Base-by-base conservation (phyloP, 495 filamentous ascomycete species). In the Podospora didyma region DNA sequence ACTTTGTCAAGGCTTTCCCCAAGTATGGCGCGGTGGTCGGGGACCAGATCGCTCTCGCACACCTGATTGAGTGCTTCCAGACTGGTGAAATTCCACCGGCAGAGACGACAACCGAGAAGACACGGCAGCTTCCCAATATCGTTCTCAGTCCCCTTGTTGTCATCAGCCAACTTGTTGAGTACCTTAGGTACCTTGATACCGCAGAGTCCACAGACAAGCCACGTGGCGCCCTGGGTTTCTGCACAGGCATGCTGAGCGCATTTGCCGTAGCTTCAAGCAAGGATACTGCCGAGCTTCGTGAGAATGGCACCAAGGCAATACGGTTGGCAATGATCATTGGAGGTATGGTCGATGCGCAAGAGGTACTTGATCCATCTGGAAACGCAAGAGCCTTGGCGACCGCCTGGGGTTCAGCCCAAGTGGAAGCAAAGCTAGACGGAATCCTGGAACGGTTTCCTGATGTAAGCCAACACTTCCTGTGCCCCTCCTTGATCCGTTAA, bases 121-220 rank as follows among this genome's bases (percentile, higher is more conserved):
- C 23, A 10, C 24, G 47, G 9, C 9, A 31, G 22, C 19, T 31
- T 22, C 61, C 70, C 4, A 75, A 74, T 52, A 58, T 68, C 11
- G 55, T 72, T 9, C 65, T 75, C 41, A 67, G 61, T 7, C 73
- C 74, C 1, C 63, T 77, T n/a, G 59, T 75, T 2, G 64, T 75
- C 41, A 61, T 74, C 22, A 51, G 56, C 1, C 73, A 75, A 50
- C 59, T 75, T 14, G 56, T 60, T 10, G 63, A 75, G 50, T 77
- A 72, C 50, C 6, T 7, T 17, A 28, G 21, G 16, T 57, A 44
- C 34, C 35, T 51, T 7, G 51, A 54, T 9, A 22, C 21, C 31
- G 2, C 39, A 9, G 41, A 20, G 5, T 31, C 24, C 26, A 5
- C 17, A 20, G 23, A 28, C 7, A 16, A 35, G 17, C 11, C 19